A percentile compares a stretch with the other conserved stretches of the same genome.
Evolutionary conservation across 768 basidiomycete species (phyloP).

Genomic region (Trichaptum fuscoviolaceum): DNA sequence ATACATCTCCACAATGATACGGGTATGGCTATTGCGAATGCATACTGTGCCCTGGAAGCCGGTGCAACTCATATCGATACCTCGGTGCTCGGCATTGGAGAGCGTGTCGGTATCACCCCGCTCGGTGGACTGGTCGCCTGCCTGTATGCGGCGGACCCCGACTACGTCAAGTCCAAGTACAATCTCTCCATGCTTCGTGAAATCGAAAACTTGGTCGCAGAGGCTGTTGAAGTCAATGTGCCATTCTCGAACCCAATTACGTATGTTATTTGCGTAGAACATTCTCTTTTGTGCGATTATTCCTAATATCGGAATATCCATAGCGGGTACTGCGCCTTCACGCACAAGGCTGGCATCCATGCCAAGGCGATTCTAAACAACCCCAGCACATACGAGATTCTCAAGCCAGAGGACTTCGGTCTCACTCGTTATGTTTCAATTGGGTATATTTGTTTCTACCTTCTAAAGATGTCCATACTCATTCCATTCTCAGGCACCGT

Average conservation of each 20-base stretch:
- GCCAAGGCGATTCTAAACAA: constrained; percentile 99
- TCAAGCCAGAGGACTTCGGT: constrained; percentile 99
- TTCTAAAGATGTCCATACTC: neutral
- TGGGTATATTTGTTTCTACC: constrained; percentile 44
- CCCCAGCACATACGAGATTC: constrained; percentile 97
- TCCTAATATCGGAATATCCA: constrained; percentile 2
- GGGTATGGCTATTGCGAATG: constrained; percentile 98
- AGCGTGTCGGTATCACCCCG: constrained; percentile 98
- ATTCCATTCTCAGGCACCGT: constrained; percentile 56
- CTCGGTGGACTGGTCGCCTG: constrained; percentile 96
- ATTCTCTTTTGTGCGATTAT: neutral
- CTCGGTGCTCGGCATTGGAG: constrained; percentile 94
- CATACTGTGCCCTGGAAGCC: constrained; percentile 96
- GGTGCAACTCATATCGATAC: constrained; percentile 99
- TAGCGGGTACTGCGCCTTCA: constrained; percentile 99
- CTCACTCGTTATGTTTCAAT: constrained; percentile 97
- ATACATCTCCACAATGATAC: constrained; percentile 98
- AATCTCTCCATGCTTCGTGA: constrained; percentile 96
- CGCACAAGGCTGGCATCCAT: constrained; percentile 99
- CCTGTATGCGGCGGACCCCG: constrained; percentile 94
- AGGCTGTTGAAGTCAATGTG: constrained; percentile 96
- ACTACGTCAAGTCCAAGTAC: constrained; percentile 99
- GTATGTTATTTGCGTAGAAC: constrained; percentile 34
- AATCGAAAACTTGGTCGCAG: constrained; percentile 97
- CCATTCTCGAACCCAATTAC: constrained; percentile 97